phyloP scores from a whole-genome alignment of 2,329 filamentous ascomycete genomes.

The Apiospora aurea region DNA sequence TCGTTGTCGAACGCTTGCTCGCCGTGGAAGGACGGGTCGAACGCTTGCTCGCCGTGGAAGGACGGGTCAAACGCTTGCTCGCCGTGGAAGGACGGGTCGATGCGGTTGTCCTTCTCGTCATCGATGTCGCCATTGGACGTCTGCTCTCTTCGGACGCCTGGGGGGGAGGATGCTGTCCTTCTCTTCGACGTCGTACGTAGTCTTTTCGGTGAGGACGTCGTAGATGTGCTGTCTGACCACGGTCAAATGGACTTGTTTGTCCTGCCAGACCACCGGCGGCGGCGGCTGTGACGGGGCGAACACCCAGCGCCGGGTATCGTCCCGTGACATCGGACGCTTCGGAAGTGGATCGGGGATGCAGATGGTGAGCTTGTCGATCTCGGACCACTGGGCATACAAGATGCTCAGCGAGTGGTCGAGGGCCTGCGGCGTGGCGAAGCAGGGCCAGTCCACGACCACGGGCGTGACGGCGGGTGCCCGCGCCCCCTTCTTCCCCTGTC shows the following conservation, averaged over 20 bases:
- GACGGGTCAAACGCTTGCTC: too few species aligned
- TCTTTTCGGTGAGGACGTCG: not conserved
- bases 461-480: not conserved
- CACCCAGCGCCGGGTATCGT: not conserved
- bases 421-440: not conserved
- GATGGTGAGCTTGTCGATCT: not conserved
- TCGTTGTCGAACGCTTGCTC: too few species aligned
- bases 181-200: not conserved
- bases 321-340: not conserved
- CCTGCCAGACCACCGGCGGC: not conserved
- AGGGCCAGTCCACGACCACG: slow-evolving; percentile 5
- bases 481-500: not conserved
- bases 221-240: not conserved
- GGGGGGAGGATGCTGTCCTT: too few species aligned
- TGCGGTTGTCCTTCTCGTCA: too few species aligned
- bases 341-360: not conserved
- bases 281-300: not conserved
- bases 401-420: not conserved
- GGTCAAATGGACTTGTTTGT: not conserved
- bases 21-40: too few species aligned
- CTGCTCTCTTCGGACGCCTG: too few species aligned
- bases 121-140: too few species aligned
- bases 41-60: too few species aligned
- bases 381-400: not conserved
- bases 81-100: too few species aligned